Base-by-base conservation (phyloP, 1,139 yeast genomes). In the Geotrichum histeridarum region DNA sequence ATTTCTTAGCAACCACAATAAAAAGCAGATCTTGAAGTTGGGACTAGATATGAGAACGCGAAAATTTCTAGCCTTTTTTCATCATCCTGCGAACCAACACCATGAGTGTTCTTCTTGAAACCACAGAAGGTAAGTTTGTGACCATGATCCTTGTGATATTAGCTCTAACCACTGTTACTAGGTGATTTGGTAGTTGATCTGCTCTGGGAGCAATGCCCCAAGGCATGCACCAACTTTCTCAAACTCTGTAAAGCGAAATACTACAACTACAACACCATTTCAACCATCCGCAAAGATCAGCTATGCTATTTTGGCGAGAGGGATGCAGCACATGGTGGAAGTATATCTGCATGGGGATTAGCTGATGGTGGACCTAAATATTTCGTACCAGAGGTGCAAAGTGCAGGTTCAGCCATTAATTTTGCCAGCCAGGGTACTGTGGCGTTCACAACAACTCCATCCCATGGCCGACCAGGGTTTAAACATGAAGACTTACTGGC, bases 101-200 rank as follows among this genome's bases (percentile, higher is more conserved):
- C 15, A 82, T 82, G 86, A 80, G 86, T 62, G 82, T 82, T 3
- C 62, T 82, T 37, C 53, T 82, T 11, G 86, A 82, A 61, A 82
- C 86, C 0, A 76, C 81, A 1, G 66, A 64, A 39, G 85, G 83
- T 56, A 68, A 66, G 68, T 63, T 12, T n/a, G 9, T 33, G 18
- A 14, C 38, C 22, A 35, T 11, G 33, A 12, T 4, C 1, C n/a
- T 33, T 7, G 22, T 39, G 18, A 37, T 37, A 30, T 14, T 36
- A 17, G 2, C 30, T 36, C 31, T 47, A 39, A 30, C 42, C n/a
- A 15, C 15, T 11, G 11, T 31, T 33, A 31, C 35, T 52, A 65
- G 79, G 81, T 8, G 76, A 74, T 59, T 50, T 83, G 14, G 84
- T 81, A 11, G 65, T 83, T n/a, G 89, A 83, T 61, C 64, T 83